These are phyloP conservation scores for Rhizodiscina lignyota DNA, from an alignment of 495 filamentous ascomycete species.

Conservation along the genomic window DNA sequence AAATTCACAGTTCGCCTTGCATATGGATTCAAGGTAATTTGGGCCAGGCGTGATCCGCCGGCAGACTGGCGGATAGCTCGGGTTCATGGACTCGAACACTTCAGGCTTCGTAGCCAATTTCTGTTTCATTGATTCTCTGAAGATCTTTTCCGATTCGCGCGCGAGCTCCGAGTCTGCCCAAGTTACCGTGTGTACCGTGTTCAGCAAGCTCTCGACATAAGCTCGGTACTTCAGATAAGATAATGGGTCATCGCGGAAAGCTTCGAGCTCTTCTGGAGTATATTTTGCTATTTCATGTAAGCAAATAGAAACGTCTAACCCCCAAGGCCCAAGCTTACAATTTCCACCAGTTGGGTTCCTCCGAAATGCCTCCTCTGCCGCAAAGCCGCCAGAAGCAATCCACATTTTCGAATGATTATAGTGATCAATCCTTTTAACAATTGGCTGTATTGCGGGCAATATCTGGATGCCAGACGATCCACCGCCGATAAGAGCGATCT, in stretches of 20 bases:
- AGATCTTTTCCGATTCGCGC: too few relatives aligned
- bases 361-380: too few relatives aligned
- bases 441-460: slow-evolving; percentile 4
- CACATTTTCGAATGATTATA: slow-evolving; percentile 3
- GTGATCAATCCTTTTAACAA: slow-evolving; percentile 2
- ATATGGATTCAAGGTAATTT: slow-evolving; percentile 7
- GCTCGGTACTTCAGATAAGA: too few relatives aligned
- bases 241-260: too few relatives aligned
- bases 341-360: slow-evolving; percentile 1
- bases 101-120: slow-evolving; percentile 2
- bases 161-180: too few relatives aligned
- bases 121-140: too few relatives aligned
- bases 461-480: slow-evolving; percentile 9
- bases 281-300: slow-evolving; percentile 2
- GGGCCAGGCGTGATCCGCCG: slow-evolving; percentile 6
- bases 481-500: slow-evolving; percentile 6
- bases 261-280: too few relatives aligned
- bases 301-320: neutral
- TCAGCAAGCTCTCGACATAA: too few relatives aligned
- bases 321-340: neutral
- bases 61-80: slow-evolving; percentile 4
- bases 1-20: slow-evolving; percentile 3
- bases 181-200: too few relatives aligned
- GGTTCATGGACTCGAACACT: neutral
- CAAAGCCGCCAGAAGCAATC: slow-evolving; percentile 1